phyloP scores from a whole-genome alignment of 108 stramenopile species.

The Epipyxis sp. region DNA sequence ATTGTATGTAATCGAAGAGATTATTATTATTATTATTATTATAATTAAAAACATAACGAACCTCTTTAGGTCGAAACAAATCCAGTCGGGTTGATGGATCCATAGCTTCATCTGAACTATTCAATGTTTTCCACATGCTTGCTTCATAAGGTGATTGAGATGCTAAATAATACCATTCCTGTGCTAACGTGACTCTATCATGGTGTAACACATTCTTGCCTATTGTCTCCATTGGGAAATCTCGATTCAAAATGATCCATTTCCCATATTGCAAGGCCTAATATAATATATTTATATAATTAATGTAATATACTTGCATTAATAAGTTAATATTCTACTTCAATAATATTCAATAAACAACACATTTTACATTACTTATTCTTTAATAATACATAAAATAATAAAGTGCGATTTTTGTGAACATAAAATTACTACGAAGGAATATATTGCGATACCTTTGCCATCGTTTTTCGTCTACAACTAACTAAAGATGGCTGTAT shows the following conservation, averaged over 20 bases:
- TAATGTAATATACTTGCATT: no score
- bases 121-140: background rate
- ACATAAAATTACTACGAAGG: no score
- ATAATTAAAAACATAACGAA: no score
- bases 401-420: no score
- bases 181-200: conserved; percentile 16
- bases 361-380: no score
- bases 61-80: conserved; percentile 23
- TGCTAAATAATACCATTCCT: conserved; percentile 29
- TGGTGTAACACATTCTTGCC: conserved; percentile 10
- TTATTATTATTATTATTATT: no score
- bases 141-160: background rate
- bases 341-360: no score
- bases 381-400: no score
- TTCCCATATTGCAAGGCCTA: conserved; percentile 20
- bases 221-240: conserved; percentile 14
- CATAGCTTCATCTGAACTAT: conserved; percentile 5
- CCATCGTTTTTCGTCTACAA: background rate
- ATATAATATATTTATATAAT: no score
- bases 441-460: no score
- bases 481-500: conserved; percentile 20
- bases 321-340: no score
- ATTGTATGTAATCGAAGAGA: no score
- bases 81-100: background rate
- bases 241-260: conserved; percentile 31